A percentile compares a stretch with the other conserved stretches of the same genome.
Conservation (phyloP, 176 grass and related monocot genomes). For the Musa beccarii region DNA sequence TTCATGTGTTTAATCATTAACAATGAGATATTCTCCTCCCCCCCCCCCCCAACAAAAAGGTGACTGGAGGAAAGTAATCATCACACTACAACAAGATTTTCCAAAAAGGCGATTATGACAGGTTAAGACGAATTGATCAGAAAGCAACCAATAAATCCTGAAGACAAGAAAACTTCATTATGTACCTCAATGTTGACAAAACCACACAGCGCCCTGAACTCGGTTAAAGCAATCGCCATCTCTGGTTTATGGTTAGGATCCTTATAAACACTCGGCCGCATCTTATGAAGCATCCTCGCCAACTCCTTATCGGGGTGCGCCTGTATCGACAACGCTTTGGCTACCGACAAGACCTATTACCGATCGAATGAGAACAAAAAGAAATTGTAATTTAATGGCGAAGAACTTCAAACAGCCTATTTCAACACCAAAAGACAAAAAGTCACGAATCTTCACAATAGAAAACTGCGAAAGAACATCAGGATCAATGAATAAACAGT, state of each 20-base stretch:
- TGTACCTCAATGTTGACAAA: conserved; percentile 59
- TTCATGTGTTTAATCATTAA: not conserved
- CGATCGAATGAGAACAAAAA: not conserved
- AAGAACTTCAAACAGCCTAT: not conserved
- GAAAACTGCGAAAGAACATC: too few relatives aligned
- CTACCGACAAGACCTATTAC: conserved; percentile 77
- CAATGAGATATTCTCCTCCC: not conserved
- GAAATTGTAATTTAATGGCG: not conserved
- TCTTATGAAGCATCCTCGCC: conserved; percentile 53
- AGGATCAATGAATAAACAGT: too few relatives aligned
- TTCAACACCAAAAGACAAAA: not conserved
- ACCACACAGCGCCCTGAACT: conserved; percentile 86
- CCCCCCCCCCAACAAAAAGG: not conserved
- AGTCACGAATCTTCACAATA: not conserved
- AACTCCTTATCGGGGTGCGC: conserved; percentile 89
- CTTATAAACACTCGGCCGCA: conserved; percentile 58
- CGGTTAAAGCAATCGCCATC: conserved; percentile 87
- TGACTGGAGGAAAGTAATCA: not conserved
- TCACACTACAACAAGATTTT: not conserved
- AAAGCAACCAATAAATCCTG: not conserved
- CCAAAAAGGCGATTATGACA: not conserved
- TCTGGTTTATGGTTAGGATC: conserved; percentile 94
- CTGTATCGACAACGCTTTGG: conserved; percentile 89
- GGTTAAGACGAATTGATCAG: not conserved
- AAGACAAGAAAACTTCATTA: not conserved